Evolutionary conservation across 352 stramenopile species (phyloP).

Genomic region (Lagenidium sp.): DNA sequence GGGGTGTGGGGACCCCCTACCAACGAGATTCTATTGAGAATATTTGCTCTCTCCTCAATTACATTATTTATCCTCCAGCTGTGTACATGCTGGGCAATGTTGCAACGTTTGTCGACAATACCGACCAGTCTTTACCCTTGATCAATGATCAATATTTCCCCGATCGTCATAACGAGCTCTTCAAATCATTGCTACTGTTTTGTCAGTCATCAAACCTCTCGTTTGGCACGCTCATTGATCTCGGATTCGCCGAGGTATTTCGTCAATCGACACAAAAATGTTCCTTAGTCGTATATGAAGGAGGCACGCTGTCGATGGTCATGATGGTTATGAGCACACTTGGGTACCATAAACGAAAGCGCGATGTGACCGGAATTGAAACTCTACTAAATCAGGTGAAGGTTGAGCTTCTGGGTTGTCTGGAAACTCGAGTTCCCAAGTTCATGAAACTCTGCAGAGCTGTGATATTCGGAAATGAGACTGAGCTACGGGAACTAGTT

Average conservation of each 20-base stretch:
- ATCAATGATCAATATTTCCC: slow-evolving; percentile 81
- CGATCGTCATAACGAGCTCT: slow-evolving; percentile 67
- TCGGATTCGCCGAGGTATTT: slow-evolving; percentile 72
- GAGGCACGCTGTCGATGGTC: slow-evolving; percentile 71
- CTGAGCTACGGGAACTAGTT: slow-evolving; percentile 28
- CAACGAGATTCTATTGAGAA: slow-evolving; percentile 85
- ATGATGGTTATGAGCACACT: slow-evolving; percentile 84
- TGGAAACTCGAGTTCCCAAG: slow-evolving; percentile 65
- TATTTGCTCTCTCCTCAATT: slow-evolving; percentile 78
- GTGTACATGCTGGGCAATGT: slow-evolving; percentile 83
- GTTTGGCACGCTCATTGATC: slow-evolving; percentile 66
- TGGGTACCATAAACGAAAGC: slow-evolving; percentile 79
- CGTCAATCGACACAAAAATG: slow-evolving; percentile 56
- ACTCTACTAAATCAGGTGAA: slow-evolving; percentile 39
- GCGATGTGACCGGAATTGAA: slow-evolving; percentile 68
- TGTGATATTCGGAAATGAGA: slow-evolving; percentile 51
- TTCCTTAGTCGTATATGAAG: slow-evolving; percentile 61
- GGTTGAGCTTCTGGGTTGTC: slow-evolving; percentile 27
- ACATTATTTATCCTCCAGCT: slow-evolving; percentile 78
- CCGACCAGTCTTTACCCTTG: slow-evolving; percentile 69
- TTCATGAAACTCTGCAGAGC: slow-evolving; percentile 66
- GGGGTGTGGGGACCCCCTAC: slow-evolving; percentile 75
- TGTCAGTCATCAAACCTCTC: slow-evolving; percentile 51
- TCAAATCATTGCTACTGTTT: slow-evolving; percentile 74
- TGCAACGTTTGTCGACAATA: slow-evolving; percentile 79